Evolutionary conservation across 441 rosid species (phyloP).

Genomic region (Monsonia emarginata): DNA sequence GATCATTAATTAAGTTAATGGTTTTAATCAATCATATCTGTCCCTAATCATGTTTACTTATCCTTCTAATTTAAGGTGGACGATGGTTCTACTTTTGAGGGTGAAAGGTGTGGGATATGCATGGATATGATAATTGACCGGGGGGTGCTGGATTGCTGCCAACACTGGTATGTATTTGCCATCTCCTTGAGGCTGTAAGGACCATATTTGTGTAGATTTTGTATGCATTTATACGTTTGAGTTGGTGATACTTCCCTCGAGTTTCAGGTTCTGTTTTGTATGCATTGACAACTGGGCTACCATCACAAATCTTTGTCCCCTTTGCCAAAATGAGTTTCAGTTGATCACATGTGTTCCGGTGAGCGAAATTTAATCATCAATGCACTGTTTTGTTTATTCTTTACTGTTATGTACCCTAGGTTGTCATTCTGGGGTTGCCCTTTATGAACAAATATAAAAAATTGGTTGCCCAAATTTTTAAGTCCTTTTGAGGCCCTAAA

Average conservation of each 20-base stretch:
- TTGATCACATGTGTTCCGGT: slow-evolving; percentile 92
- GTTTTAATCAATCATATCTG: slow-evolving; percentile 1
- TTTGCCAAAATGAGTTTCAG: slow-evolving; percentile 94
- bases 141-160: slow-evolving; percentile 93
- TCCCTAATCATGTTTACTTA: slow-evolving; percentile 7
- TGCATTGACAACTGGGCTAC: slow-evolving; percentile 98
- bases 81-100: slow-evolving; percentile 51
- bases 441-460: slow-evolving; percentile 3
- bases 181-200: background rate
- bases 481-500: slow-evolving; percentile 9
- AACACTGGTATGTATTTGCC: slow-evolving; percentile 55
- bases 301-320: slow-evolving; percentile 92
- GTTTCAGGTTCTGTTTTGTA: slow-evolving; percentile 86
- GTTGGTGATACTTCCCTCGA: slow-evolving; percentile 17
- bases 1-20: background rate
- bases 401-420: background rate
- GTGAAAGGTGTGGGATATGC: slow-evolving; percentile 93
- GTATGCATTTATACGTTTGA: background rate
- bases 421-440: background rate
- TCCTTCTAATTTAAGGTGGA: slow-evolving; percentile 22
- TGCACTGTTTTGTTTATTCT: slow-evolving; percentile 4
- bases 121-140: slow-evolving; percentile 82
- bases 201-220: background rate
- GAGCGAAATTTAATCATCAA: slow-evolving; percentile 28
- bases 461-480: slow-evolving; percentile 12